Base-by-base conservation (phyloP, 768 basidiomycete genomes). In the Pleurotus citrinopileatus region DNA sequence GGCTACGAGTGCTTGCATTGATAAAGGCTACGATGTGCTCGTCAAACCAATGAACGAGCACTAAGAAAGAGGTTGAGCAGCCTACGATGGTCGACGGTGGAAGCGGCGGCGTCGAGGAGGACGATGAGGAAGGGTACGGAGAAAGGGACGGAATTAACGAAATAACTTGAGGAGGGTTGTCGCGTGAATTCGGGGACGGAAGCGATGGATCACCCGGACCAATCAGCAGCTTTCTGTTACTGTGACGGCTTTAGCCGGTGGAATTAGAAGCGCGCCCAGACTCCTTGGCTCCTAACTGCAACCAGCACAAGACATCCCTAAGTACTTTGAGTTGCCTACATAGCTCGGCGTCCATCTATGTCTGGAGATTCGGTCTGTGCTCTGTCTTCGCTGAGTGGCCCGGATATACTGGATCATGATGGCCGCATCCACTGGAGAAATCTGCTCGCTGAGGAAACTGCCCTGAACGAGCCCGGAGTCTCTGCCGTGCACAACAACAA, bases 161-260 rank as follows among this genome's bases (percentile, higher is more conserved):
- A 29, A 26, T 19, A 34, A 28, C 45, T 9, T 19, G 19, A 9
- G 19, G 8, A 10, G 26, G 5, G 7, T 7, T 20, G 47, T 50
- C 48, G 48, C 48, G 48, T 50, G 48, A 50, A 50, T 50, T 36
- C 47, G 47, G 47, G 47, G 34, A 17, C 48, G 48, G 48, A 50
- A n/a, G 20, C 26, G 47, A 19, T 1, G 20, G 8, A 29, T 8
- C n/a, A 12, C 22, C 34, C 48, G 48, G 12, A 13, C 48, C 48
- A 50, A 50, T 50, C 34, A 50, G 13, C 10, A 15, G 34, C 19
- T 6, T 3, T 2, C 2, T 37, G 48, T 50, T 50, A 50, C 48
- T 37, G 22, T 44, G 13, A 34, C 48, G 48, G 48, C 17, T 22
- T 0, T 22, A n/a, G 45, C 45, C 45, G 45, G 45, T 9, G 7